Base-by-base conservation (phyloP, 805 yeast species). In the Pichia pseudocactophila region DNA sequence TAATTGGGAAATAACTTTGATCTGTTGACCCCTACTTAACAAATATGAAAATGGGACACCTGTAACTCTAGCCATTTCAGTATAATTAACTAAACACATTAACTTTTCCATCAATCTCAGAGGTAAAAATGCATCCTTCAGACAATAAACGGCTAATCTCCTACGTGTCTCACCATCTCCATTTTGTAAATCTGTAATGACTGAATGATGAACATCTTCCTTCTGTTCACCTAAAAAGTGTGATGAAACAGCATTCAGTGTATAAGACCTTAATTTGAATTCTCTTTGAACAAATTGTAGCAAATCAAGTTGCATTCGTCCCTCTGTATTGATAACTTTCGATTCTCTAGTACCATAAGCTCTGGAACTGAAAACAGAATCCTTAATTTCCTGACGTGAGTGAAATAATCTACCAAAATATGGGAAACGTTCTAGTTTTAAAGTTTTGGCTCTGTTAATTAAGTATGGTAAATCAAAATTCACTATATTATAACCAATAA, bases 61-160 rank as follows among this genome's bases (percentile, higher is more conserved):
- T 0, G 98, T 92, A 22, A 92, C 99, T 68, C 99, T 81, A 2
- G 98, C 97, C 99, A 92, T 92, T 64, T 92, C 99, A 0, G 97
- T 90, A 63, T 92, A 92, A 57, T 92, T 92, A 47, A 94, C 95
- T 47, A 92, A 69, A 54, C 97, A 88, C 98, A 92, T 94, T 41
- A 92, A 71, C 55, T 90, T 94, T 50, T 90, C 97, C 54, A 89
- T 63, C 30, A 92, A 69, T 49, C 98, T 68, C 53, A 92, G 58
- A 1, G 98, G 98, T 36, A 92, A 68, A 55, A 82, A 89, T 0
- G 98, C 96, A 69, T 92, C 99, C 55, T 92, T 92, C 54, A 92
- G 68, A 71, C 99, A 92, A 62, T 92, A 92, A 6, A 92, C 97
- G 0, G 99, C 99, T 55, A 92, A 69, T 47, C 99, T 74, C 63